Evolutionary conservation across 768 basidiomycete species (phyloP).

Genomic region (Inosperma sp.): DNA sequence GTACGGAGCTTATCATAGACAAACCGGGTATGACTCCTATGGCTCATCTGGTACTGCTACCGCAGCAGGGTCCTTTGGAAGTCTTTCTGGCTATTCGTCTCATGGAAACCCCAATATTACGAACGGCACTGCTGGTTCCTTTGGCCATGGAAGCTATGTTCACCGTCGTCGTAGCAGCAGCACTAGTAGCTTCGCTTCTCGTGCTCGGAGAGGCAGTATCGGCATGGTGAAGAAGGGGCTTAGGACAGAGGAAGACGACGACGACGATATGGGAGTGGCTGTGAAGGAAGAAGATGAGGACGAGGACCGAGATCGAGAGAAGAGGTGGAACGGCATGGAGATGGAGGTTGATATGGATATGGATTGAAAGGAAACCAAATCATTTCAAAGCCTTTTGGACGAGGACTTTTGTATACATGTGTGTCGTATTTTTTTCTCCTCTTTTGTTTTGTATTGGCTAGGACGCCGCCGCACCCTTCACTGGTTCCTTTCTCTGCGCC

Average conservation of each 20-base stretch:
- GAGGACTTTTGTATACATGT: too few species aligned
- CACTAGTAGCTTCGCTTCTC: conserved; percentile 4
- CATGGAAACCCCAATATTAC: background rate
- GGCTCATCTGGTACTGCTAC: too few species aligned
- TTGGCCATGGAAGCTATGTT: background rate
- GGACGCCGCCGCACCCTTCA: too few species aligned
- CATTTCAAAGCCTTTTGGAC: too few species aligned
- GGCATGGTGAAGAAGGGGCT: conserved; percentile 37
- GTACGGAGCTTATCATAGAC: background rate
- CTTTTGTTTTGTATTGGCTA: too few species aligned
- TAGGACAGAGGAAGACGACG: conserved; percentile 43
- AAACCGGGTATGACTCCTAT: background rate
- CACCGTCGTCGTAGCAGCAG: conserved; percentile 8
- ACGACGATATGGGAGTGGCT: conserved; percentile 22
- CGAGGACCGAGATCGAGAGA: conserved; percentile 41
- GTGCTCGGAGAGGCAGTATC: conserved; percentile 24
- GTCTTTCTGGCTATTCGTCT: background rate
- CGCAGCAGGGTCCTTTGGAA: too few species aligned
- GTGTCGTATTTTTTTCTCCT: too few species aligned
- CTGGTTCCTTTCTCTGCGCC: too few species aligned
- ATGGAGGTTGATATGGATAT: conserved; percentile 68
- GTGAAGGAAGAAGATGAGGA: conserved; percentile 45
- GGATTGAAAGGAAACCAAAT: conserved; percentile 40
- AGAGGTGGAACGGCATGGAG: conserved; percentile 42
- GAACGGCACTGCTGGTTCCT: background rate